Evolutionary conservation across 768 basidiomycete genomes (phyloP).

Genomic region (Vararia minispora): DNA sequence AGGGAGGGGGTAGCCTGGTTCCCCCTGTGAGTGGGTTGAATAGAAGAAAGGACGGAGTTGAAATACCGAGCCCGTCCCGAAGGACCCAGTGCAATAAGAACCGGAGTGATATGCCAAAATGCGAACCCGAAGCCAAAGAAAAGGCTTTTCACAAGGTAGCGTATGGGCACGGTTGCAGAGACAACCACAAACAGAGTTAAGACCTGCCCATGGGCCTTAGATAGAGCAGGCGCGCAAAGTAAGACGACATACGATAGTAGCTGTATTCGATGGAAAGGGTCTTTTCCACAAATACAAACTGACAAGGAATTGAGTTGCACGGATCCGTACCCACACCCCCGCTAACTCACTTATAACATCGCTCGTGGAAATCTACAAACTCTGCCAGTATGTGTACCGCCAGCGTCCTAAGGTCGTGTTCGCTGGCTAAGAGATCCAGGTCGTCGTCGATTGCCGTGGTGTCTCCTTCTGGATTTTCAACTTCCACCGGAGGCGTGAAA

Average conservation of each 20-base stretch:
- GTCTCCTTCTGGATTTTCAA: slow-evolving; percentile 11
- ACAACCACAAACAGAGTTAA: slow-evolving; percentile 28
- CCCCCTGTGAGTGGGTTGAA: background rate
- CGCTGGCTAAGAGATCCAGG: too few relatives aligned
- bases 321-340: too few relatives aligned
- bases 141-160: slow-evolving; percentile 35
- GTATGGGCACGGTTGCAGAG: slow-evolving; percentile 34
- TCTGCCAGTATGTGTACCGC: slow-evolving; percentile 31
- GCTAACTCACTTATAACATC: slow-evolving; percentile 50
- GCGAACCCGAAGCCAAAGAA: slow-evolving; percentile 36
- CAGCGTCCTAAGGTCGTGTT: slow-evolving; percentile 32
- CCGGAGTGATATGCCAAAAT: slow-evolving; percentile 56
- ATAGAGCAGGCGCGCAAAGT: slow-evolving; percentile 4
- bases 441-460: slow-evolving; percentile 22
- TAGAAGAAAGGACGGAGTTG: background rate
- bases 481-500: too few relatives aligned
- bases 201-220: slow-evolving; percentile 21
- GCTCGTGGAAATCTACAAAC: slow-evolving; percentile 51
- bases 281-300: background rate
- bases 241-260: background rate
- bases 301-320: slow-evolving; percentile 1
- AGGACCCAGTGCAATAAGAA: slow-evolving; percentile 40
- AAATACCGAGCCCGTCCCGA: slow-evolving; percentile 35
- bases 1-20: slow-evolving; percentile 35
- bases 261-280: background rate